Percentiles rank a stretch among this genome's conserved stretches.
Evolutionary conservation across 1,284 basidiomycete genomes (phyloP).

Genomic region (Cystobasidium pallidum): DNA sequence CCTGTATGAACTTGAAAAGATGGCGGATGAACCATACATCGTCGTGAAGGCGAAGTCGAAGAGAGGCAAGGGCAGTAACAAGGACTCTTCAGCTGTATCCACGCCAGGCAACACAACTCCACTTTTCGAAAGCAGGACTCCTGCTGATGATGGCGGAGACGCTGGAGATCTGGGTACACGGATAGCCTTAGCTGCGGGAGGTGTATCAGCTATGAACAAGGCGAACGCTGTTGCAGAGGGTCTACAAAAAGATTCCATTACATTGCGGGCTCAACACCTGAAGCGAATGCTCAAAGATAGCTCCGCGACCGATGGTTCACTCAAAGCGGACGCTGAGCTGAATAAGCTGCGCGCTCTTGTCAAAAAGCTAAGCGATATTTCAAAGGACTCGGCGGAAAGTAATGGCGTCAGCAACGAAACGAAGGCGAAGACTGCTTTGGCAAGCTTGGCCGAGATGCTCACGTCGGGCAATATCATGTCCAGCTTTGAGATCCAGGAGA

Average conservation of each 20-base stretch:
- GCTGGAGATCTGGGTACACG: conserved; percentile 35
- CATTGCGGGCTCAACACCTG: conserved; percentile 81
- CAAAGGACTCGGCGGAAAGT: conserved; percentile 26
- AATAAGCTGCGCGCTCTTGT: conserved; percentile 58
- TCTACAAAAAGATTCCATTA: conserved; percentile 79
- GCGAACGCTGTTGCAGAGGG: conserved; percentile 44
- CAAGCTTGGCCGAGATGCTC: conserved; percentile 74
- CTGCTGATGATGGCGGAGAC: conserved; percentile 35
- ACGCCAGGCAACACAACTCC: conserved; percentile 32
- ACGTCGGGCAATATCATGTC: conserved; percentile 76
- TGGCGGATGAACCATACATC: conserved; percentile 66
- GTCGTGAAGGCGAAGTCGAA: conserved; percentile 60
- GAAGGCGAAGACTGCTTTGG: conserved; percentile 67
- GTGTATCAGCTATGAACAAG: conserved; percentile 3
- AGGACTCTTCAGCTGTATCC: conserved; percentile 11
- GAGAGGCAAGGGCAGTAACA: conserved; percentile 44
- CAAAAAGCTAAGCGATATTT: conserved; percentile 43
- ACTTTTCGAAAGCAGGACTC: conserved; percentile 18
- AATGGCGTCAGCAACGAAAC: conserved; percentile 31
- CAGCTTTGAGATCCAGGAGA: conserved; percentile 93
- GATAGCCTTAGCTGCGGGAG: conserved; percentile 17
- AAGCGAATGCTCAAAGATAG: conserved; percentile 71
- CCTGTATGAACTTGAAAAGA: conserved; percentile 81
- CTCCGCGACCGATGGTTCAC: conserved; percentile 54
- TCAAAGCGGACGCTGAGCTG: conserved; percentile 64